phyloP scores from a whole-genome alignment of 1,284 basidiomycete genomes.

The Blastosporella zonata region DNA sequence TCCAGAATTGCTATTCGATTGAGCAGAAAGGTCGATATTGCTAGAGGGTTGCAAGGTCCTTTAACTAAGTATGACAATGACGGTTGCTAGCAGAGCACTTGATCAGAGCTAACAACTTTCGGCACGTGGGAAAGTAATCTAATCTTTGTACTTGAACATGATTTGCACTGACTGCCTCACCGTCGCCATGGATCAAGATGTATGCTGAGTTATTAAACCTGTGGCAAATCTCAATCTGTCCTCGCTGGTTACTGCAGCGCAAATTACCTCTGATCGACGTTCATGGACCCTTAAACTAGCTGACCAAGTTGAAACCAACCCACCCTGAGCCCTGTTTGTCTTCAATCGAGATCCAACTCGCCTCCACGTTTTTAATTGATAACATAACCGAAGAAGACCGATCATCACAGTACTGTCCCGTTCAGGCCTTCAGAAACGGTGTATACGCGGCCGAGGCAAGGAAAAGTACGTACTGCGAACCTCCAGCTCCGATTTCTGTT shows the following conservation, averaged over 20 bases:
- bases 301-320: constrained; percentile 13
- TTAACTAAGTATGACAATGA: background rate
- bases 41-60: background rate
- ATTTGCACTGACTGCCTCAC: background rate
- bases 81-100: constrained; percentile 9
- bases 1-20: background rate
- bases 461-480: constrained; percentile 18
- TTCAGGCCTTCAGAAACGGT: constrained; percentile 14
- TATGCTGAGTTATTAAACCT: background rate
- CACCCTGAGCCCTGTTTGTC: constrained; percentile 10
- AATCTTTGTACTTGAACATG: constrained; percentile 9
- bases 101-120: constrained; percentile 12
- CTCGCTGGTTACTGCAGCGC: constrained; percentile 7
- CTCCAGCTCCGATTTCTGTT: constrained; percentile 17
- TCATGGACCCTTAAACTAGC: constrained; percentile 11
- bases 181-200: background rate
- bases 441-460: constrained; percentile 17
- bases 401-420: constrained; percentile 20
- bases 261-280: constrained; percentile 19
- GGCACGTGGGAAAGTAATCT: constrained; percentile 17
- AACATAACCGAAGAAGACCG: constrained; percentile 25
- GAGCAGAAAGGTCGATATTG: background rate
- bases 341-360: constrained; percentile 22
- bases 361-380: constrained; percentile 22
- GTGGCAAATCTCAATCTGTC: constrained; percentile 12